Conservation (phyloP, 176 grass and related monocot genomes). For the Oryza coarctata region DNA sequence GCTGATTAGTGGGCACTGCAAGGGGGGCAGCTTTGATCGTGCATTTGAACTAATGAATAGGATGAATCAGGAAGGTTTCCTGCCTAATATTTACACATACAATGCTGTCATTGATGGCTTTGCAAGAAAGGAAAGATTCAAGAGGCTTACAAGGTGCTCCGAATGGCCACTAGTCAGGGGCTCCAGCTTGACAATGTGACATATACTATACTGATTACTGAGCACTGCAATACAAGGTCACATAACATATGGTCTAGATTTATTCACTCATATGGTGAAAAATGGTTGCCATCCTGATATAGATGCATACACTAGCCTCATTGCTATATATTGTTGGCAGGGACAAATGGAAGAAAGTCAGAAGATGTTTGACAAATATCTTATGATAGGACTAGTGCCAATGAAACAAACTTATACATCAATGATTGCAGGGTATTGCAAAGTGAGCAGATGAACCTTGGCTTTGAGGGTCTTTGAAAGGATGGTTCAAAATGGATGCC, state of each 20-base stretch:
- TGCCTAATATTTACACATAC: conserved; percentile 77
- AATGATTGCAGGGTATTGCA: conserved; percentile 90
- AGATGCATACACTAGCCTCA: conserved; percentile 75
- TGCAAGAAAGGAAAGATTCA: conserved; percentile 70
- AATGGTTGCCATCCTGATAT: conserved; percentile 73
- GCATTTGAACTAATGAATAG: conserved; percentile 67
- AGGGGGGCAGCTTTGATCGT: conserved; percentile 53
- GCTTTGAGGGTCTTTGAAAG: conserved; percentile 75
- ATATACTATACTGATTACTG: conserved; percentile 75
- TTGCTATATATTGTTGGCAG: conserved; percentile 71
- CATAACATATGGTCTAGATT: conserved; percentile 53
- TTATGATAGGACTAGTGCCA: conserved; percentile 55
- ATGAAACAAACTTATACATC: conserved; percentile 86
- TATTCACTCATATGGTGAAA: conserved; percentile 72
- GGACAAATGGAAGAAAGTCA: conserved; percentile 70
- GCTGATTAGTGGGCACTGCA: conserved; percentile 70
- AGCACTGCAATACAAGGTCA: conserved; percentile 77
- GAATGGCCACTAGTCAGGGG: conserved; percentile 48
- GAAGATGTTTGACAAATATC: conserved; percentile 73
- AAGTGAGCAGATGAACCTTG: conserved; percentile 59
- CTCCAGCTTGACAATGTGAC: conserved; percentile 76
- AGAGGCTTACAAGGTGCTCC: conserved; percentile 83
- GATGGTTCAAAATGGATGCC: conserved; percentile 73
- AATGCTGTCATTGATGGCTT: conserved; percentile 74
- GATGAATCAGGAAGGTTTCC: conserved; percentile 62